Conservation (phyloP, 139 green algal genomes). For the Dunaliella primolecta region DNA sequence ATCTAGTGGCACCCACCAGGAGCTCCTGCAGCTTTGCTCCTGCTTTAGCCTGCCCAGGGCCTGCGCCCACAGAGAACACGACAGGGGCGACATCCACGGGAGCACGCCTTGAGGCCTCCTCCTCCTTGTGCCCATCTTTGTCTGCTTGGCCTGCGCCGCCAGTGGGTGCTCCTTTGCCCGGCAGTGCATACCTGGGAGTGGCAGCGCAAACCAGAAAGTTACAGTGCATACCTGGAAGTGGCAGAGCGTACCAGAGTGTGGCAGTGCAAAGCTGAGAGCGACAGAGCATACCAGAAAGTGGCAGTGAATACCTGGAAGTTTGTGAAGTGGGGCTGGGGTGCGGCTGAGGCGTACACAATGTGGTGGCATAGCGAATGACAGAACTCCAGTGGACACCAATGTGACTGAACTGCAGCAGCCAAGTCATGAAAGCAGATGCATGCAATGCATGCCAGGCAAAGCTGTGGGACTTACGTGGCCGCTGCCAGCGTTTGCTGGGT, state of each 20-base stretch:
- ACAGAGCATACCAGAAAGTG: too few relatives aligned
- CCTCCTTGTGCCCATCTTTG: not conserved
- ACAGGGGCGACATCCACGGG: conserved; percentile 27
- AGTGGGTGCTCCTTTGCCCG: not conserved
- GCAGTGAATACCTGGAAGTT: not conserved
- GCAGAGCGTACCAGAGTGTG: too few relatives aligned
- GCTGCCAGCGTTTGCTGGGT: conserved; percentile 1
- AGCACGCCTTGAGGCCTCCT: not conserved
- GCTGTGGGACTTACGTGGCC: not conserved
- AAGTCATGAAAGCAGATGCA: not conserved
- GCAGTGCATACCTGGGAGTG: not conserved
- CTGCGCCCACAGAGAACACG: not conserved
- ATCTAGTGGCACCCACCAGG: conserved; percentile 18
- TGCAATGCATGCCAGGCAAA: too few relatives aligned
- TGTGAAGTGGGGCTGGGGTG: too few relatives aligned
- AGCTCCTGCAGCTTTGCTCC: conserved; percentile 36
- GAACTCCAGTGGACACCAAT: too few relatives aligned
- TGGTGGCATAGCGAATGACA: too few relatives aligned
- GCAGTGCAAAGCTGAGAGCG: not conserved
- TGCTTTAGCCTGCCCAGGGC: not conserved
- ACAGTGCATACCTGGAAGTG: not conserved
- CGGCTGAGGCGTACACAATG: too few relatives aligned
- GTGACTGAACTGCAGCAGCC: not conserved
- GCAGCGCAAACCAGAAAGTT: too few relatives aligned
- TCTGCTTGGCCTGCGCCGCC: not conserved